Conservation (phyloP, 2,329 filamentous ascomycete genomes). For the Aureobasidium lini region DNA sequence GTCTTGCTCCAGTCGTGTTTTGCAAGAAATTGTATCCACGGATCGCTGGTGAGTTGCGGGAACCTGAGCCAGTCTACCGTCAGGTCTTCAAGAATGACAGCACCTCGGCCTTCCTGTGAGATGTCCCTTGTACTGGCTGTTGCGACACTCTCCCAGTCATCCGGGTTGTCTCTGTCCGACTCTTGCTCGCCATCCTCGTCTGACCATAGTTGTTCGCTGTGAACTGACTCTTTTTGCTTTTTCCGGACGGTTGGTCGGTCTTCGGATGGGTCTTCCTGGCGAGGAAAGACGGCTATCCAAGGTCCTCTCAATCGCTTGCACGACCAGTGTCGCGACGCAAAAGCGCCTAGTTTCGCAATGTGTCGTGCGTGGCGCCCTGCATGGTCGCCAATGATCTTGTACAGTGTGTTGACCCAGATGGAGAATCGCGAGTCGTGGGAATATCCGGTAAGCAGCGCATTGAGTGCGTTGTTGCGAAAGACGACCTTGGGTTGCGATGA, state of each 20-base stretch:
- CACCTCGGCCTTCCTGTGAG: neutral
- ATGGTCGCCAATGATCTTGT: neutral
- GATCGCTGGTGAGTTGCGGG: neutral
- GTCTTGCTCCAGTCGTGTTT: neutral
- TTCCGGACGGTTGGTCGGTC: neutral
- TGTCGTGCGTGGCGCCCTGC: neutral
- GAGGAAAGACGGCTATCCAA: neutral
- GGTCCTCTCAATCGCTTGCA: neutral
- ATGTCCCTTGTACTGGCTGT: neutral
- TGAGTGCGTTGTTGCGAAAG: neutral
- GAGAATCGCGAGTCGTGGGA: neutral
- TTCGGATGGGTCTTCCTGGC: neutral
- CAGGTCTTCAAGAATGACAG: neutral
- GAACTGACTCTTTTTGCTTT: neutral
- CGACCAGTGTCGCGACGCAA: neutral
- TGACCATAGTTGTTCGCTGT: neutral
- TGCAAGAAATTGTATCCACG: neutral
- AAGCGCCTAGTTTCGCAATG: neutral
- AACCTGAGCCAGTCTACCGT: neutral
- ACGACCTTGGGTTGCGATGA: neutral
- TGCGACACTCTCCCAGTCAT: neutral
- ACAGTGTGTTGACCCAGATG: neutral
- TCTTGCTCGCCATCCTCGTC: neutral
- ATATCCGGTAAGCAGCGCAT: neutral
- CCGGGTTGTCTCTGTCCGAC: neutral